Conservation (phyloP, 2,329 filamentous ascomycete genomes). For the Aspergillus alliaceus region DNA sequence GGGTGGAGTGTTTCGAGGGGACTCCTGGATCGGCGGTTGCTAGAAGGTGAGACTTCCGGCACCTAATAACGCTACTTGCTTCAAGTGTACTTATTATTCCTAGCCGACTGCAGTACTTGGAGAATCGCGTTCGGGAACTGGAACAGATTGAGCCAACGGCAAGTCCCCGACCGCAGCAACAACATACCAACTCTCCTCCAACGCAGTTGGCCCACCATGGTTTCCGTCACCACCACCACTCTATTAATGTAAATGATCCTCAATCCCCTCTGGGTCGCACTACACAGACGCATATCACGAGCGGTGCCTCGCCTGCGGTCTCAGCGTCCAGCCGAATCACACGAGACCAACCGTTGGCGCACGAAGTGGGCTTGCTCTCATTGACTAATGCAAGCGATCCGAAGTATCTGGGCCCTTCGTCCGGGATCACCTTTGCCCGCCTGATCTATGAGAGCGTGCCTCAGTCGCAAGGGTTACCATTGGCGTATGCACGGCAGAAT, state of each 20-base stretch:
- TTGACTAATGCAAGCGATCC: slow-evolving; percentile 6
- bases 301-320: slow-evolving; percentile 1
- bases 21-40: background rate
- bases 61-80: too few relatives aligned
- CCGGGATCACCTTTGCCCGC: slow-evolving; percentile 1
- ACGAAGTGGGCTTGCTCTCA: slow-evolving; percentile 4
- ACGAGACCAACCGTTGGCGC: slow-evolving; percentile 2
- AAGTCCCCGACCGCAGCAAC: background rate
- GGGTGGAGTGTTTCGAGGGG: slow-evolving; percentile 8
- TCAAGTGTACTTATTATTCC: background rate
- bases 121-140: slow-evolving; percentile 1
- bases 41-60: slow-evolving; percentile 2
- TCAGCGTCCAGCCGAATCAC: slow-evolving; percentile 4
- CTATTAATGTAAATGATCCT: background rate
- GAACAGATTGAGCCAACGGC: background rate
- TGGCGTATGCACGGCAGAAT: background rate
- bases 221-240: background rate
- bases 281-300: background rate
- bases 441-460: slow-evolving; percentile 6
- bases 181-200: background rate
- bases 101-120: background rate
- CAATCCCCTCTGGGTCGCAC: background rate
- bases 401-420: slow-evolving; percentile 6
- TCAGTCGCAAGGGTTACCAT: slow-evolving; percentile 2
- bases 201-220: background rate